Base-by-base conservation (phyloP, 208 protist genomes). In the Novymonas esmeraldas region DNA sequence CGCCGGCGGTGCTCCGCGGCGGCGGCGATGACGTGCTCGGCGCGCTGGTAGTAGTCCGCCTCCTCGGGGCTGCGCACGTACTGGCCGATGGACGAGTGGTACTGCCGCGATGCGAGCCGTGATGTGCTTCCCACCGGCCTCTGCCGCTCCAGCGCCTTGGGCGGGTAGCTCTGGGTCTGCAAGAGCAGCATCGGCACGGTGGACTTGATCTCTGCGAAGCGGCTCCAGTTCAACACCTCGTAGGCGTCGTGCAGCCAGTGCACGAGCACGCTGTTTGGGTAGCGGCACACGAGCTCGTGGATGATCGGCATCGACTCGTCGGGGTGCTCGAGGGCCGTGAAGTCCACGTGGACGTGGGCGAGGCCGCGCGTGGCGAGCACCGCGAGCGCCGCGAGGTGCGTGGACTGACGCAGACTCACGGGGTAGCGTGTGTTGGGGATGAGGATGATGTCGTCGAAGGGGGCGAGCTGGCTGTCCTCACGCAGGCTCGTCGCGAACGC, bases 241-340 rank as follows among this genome's bases (percentile, higher is more conserved):
- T 92, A 84, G 7, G 87, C 89, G 64, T 96, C 89, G 61, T 93
- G 92, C 26, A 96, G 79, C 81, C 84, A 95, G 70, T 94, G 89
- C 18, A 96, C 81, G 13, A 96, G 70, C 14, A 84, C 86, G 59
- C 79, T 83, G 58, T 92, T 90, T n/a, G 78, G 77, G 77, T 94
- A 94, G 42, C 66, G 75, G 49, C 80, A 77, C 11, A 81, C 84
- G 26, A 96, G 84, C 45, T 95, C 86, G 56, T 84, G 85, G 26
- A 96, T 76, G 50, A 87, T 82, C 13, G 85, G 85, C 92, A 96
- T 94, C 45, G 74, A 77, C 48, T 92, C 87, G 73, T 94, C 89
- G 2, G 88, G 92, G 69, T 95, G 84, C 75, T 96, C 88, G 4
- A 96, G 79, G 13, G 92, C 88, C 31, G 84, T 90, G 68, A 96